Conservation (phyloP, 495 filamentous ascomycete species). For the Aspergillus carlsbadensis region DNA sequence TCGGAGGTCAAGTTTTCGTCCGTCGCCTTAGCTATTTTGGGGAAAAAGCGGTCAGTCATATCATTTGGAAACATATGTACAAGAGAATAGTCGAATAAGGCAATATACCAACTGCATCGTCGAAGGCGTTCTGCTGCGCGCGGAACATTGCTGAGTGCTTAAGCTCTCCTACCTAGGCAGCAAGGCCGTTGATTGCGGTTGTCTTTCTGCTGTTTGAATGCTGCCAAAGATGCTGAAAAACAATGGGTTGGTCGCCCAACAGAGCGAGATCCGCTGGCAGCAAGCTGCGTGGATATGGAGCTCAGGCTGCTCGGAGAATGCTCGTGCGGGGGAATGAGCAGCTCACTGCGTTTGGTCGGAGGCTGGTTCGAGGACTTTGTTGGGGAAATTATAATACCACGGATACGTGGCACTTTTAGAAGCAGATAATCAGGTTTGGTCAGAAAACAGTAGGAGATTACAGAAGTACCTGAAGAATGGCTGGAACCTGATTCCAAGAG, state of each 20-base stretch:
- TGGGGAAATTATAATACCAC: background rate
- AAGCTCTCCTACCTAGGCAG: background rate
- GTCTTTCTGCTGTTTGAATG: background rate
- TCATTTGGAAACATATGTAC: background rate
- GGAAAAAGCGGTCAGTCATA: conserved; percentile 24
- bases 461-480: conserved; percentile 13
- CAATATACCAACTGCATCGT: conserved; percentile 71
- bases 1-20: conserved; percentile 98
- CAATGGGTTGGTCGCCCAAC: background rate
- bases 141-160: conserved; percentile 62
- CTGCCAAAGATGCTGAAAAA: background rate
- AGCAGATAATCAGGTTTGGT: background rate
- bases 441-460: conserved; percentile 3
- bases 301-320: conserved; percentile 12
- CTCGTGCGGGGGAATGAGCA: conserved; percentile 32
- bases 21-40: conserved; percentile 83
- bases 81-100: conserved; percentile 23
- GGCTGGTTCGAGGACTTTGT: background rate
- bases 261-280: conserved; percentile 3
- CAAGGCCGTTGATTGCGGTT: too few species aligned
- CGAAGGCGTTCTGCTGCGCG: conserved; percentile 75
- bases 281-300: conserved; percentile 6
- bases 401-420: background rate
- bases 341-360: background rate
- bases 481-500: conserved; percentile 27